Evolutionary conservation across 192 early-diverging fungal genomes (phyloP).

Genomic region (Coemansia sp.): DNA sequence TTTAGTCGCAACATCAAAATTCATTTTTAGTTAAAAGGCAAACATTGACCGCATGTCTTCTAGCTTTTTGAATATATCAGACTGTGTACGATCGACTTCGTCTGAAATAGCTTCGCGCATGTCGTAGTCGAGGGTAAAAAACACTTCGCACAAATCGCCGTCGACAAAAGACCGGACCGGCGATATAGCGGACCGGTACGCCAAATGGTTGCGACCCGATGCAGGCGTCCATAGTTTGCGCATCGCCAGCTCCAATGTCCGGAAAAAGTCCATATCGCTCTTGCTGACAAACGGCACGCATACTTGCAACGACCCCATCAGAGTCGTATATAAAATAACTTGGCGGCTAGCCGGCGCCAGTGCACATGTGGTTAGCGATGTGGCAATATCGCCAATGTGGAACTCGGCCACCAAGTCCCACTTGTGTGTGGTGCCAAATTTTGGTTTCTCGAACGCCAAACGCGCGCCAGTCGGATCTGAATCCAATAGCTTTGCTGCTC

Average conservation of each 20-base stretch:
- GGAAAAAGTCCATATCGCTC: slow-evolving; percentile 92
- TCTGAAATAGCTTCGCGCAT: slow-evolving; percentile 65
- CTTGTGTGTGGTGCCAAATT: slow-evolving; percentile 68
- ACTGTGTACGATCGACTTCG: slow-evolving; percentile 77
- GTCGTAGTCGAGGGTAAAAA: slow-evolving; percentile 14
- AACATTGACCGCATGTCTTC: slow-evolving; percentile 78
- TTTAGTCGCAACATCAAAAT: background rate
- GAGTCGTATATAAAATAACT: slow-evolving; percentile 80
- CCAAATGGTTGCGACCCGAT: slow-evolving; percentile 83
- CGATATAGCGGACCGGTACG: slow-evolving; percentile 74
- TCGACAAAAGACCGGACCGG: slow-evolving; percentile 78
- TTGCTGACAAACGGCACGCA: slow-evolving; percentile 84
- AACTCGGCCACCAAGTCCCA: slow-evolving; percentile 72
- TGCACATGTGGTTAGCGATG: slow-evolving; percentile 55
- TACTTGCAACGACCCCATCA: slow-evolving; percentile 81
- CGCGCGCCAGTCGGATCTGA: slow-evolving; percentile 85
- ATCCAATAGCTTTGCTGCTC: slow-evolving; percentile 70
- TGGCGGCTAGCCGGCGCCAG: slow-evolving; percentile 86
- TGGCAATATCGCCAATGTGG: slow-evolving; percentile 85
- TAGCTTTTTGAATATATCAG: slow-evolving; percentile 89
- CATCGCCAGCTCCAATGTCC: slow-evolving; percentile 86
- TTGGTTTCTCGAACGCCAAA: slow-evolving; percentile 75
- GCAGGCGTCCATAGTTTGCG: slow-evolving; percentile 74
- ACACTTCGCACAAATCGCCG: slow-evolving; percentile 94
- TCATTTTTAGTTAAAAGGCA: slow-evolving; percentile 37